Conservation (phyloP, 176 grass and related monocot species). For the Themeda triandra region DNA sequence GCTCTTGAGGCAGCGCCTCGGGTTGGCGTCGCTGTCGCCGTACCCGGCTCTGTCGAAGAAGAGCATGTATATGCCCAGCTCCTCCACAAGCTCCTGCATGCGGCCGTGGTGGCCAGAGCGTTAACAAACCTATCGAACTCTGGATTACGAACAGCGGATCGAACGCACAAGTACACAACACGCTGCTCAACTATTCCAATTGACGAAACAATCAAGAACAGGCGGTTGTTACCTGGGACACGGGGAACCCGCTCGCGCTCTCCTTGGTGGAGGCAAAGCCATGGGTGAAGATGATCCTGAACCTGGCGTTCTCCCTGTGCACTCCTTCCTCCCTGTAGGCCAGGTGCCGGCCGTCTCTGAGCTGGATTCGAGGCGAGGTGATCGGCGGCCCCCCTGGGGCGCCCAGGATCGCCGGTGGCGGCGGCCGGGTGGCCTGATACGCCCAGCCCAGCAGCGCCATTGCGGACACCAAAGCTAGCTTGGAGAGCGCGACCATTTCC, state of each 20-base stretch:
- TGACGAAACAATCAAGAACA: not conserved
- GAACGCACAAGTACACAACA: not conserved
- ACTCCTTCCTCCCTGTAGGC: conserved; percentile 68
- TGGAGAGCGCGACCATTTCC: conserved; percentile 1
- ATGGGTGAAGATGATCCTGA: conserved; percentile 50
- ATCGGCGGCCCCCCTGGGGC: conserved; percentile 35
- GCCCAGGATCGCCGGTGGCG: conserved; percentile 43
- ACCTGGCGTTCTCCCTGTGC: conserved; percentile 42
- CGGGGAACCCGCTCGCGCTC: conserved; percentile 11
- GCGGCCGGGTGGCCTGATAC: conserved; percentile 43
- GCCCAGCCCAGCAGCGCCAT: conserved; percentile 26
- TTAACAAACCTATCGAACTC: not conserved
- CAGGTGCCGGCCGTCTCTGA: conserved; percentile 61
- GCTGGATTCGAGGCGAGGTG: conserved; percentile 45
- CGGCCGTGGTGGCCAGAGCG: not conserved
- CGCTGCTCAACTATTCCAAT: too few species aligned
- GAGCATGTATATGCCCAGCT: conserved; percentile 48
- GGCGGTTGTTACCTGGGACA: conserved; percentile 3
- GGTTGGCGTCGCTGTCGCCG: conserved; percentile 64
- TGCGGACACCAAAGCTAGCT: not conserved
- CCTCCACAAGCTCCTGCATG: conserved; percentile 48
- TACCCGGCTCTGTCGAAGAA: conserved; percentile 76
- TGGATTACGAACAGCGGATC: not conserved
- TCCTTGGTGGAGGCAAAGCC: conserved; percentile 53
- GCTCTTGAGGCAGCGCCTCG: conserved; percentile 43